Percentiles rank a stretch among this genome's conserved stretches.
Evolutionary conservation across 2,329 filamentous ascomycete genomes (phyloP).

Genomic region (Monosporascus sp.): DNA sequence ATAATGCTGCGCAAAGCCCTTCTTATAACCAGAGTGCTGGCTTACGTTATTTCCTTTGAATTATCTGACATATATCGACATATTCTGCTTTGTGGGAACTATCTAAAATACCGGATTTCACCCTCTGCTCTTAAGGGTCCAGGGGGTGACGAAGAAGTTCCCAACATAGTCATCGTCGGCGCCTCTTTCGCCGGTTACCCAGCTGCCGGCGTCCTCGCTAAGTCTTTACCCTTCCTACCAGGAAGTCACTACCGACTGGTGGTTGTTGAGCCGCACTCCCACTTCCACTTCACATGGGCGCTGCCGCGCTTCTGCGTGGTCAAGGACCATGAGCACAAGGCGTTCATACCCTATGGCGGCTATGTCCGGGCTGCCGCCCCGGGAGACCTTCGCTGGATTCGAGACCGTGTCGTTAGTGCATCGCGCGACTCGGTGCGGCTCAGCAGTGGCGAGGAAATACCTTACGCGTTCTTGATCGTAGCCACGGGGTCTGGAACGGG

Average conservation of each 20-base stretch:
- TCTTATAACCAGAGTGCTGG: not conserved
- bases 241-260: slow-evolving; percentile 44
- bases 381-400: slow-evolving; percentile 34
- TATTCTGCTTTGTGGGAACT: slow-evolving; percentile 5
- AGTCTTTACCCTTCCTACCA: slow-evolving; percentile 36
- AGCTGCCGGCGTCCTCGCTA: slow-evolving; percentile 42
- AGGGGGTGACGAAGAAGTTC: slow-evolving; percentile 10
- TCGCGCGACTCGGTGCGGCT: slow-evolving; percentile 34
- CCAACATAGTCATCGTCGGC: slow-evolving; percentile 51
- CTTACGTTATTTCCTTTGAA: not conserved
- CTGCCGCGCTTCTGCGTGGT: slow-evolving; percentile 55
- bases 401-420: slow-evolving; percentile 36
- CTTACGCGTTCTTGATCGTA: slow-evolving; percentile 52
- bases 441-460: slow-evolving; percentile 36
- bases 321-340: slow-evolving; percentile 50
- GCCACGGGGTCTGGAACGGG: slow-evolving; percentile 45
- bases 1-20: not conserved
- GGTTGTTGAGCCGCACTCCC: slow-evolving; percentile 53
- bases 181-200: slow-evolving; percentile 54
- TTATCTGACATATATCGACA: not conserved
- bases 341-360: slow-evolving; percentile 54
- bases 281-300: slow-evolving; percentile 57
- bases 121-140: not conserved
- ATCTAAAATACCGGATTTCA: not conserved
- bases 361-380: slow-evolving; percentile 31